These are phyloP conservation scores for Phytopythium litorale DNA, from an alignment of 352 stramenopile genomes.

Conservation along the genomic window DNA sequence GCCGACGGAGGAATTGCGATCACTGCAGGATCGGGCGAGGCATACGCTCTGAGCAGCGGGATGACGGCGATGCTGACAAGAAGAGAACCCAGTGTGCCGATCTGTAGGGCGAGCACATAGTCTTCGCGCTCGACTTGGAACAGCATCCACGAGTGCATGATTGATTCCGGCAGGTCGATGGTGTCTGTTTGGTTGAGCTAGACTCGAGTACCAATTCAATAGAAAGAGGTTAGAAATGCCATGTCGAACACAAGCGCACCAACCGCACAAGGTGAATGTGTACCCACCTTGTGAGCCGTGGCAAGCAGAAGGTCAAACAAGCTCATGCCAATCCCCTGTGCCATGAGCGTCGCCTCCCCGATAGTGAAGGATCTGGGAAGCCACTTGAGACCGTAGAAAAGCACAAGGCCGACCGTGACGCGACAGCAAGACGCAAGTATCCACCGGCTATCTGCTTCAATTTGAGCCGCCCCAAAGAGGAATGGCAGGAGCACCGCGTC, in stretches of 20 bases:
- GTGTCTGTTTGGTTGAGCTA: conserved; percentile 23
- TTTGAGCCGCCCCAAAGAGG: conserved; percentile 16
- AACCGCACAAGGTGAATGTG: neutral
- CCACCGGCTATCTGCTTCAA: conserved; percentile 30
- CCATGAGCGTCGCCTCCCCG: conserved; percentile 63
- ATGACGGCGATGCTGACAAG: conserved; percentile 43
- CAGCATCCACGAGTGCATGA: conserved; percentile 24
- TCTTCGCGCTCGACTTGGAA: conserved; percentile 30
- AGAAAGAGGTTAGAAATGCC: neutral
- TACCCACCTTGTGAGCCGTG: conserved; percentile 33
- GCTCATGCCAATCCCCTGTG: conserved; percentile 50
- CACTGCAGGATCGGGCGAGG: conserved; percentile 31
- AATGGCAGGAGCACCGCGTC: conserved; percentile 36
- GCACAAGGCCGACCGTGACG: conserved; percentile 24
- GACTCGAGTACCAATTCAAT: neutral
- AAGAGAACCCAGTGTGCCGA: conserved; percentile 47
- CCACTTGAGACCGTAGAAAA: conserved; percentile 35
- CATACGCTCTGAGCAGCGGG: conserved; percentile 41
- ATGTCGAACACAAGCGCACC: no score
- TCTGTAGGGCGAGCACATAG: conserved; percentile 50
- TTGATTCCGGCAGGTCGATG: conserved; percentile 8
- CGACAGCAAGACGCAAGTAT: conserved; percentile 33
- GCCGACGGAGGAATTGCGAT: conserved; percentile 31
- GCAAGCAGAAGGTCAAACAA: conserved; percentile 49
- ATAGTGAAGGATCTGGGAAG: conserved; percentile 69